Percentiles rank a stretch among this genome's conserved stretches.
These are phyloP conservation scores for Nepenthes mirabilis DNA, from an alignment of 148 eudicot genomes.

Conservation along the genomic window DNA sequence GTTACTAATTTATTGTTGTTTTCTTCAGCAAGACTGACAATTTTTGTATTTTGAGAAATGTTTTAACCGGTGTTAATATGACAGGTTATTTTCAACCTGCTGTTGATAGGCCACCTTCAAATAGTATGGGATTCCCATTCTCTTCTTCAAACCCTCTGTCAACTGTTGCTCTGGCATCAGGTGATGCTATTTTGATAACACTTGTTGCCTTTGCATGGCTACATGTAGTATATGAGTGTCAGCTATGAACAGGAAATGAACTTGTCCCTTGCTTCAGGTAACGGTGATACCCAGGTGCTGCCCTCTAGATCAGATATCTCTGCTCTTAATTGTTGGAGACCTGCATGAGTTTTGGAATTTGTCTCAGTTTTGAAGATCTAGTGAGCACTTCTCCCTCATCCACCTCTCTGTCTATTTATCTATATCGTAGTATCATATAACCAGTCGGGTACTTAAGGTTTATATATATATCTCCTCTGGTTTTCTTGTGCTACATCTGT, in stretches of 20 bases:
- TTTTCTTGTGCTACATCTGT: no score
- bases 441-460: no score
- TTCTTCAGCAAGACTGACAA: no score
- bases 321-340: constrained; percentile 61
- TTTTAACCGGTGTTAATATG: constrained; percentile 7
- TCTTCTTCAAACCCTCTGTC: constrained; percentile 28
- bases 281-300: constrained; percentile 30
- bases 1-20: no score
- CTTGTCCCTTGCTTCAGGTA: constrained; percentile 27
- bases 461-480: no score
- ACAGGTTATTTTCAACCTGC: constrained; percentile 45
- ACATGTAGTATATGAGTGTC: neutral
- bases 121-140: constrained; percentile 41
- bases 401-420: no score
- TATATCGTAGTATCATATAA: no score
- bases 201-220: neutral
- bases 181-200: constrained; percentile 11
- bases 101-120: constrained; percentile 33
- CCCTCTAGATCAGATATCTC: constrained; percentile 51
- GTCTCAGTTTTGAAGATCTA: no score
- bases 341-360: constrained; percentile 15
- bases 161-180: constrained; percentile 33
- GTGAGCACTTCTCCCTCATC: no score
- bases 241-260: neutral
- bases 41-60: neutral